These are phyloP conservation scores for Boletus holoroseus DNA, from an alignment of 1,284 basidiomycete species.

Conservation along the genomic window DNA sequence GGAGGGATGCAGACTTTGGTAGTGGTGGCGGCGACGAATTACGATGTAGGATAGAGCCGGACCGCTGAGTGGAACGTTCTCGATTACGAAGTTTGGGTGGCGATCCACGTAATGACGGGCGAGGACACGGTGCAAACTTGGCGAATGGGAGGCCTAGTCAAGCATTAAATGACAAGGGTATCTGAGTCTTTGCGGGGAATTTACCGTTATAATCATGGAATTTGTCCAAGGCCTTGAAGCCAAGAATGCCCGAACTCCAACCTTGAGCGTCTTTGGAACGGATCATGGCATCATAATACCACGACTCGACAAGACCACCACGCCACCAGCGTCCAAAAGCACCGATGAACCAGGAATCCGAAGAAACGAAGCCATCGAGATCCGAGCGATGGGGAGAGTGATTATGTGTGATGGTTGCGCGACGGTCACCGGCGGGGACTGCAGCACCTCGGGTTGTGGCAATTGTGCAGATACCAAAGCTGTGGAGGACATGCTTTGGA, in stretches of 20 bases:
- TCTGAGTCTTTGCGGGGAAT: slow-evolving; percentile 14
- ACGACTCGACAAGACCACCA: slow-evolving; percentile 63
- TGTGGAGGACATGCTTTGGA: slow-evolving; percentile 84
- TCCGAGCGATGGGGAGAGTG: slow-evolving; percentile 30
- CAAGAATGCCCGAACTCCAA: slow-evolving; percentile 67
- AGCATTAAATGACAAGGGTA: slow-evolving; percentile 1
- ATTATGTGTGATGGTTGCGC: slow-evolving; percentile 13
- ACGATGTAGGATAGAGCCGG: slow-evolving; percentile 37
- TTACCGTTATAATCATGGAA: slow-evolving; percentile 58
- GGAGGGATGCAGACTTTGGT: slow-evolving; percentile 74
- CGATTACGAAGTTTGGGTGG: slow-evolving; percentile 54
- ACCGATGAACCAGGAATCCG: slow-evolving; percentile 81
- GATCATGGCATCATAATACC: slow-evolving; percentile 62
- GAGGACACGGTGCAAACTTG: slow-evolving; percentile 41
- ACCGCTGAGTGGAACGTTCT: slow-evolving; percentile 47
- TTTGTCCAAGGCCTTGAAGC: slow-evolving; percentile 63
- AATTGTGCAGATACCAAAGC: slow-evolving; percentile 80
- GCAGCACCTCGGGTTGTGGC: slow-evolving; percentile 43
- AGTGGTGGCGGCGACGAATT: slow-evolving; percentile 72
- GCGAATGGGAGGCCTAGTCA: slow-evolving; percentile 48
- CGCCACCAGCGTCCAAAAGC: slow-evolving; percentile 87
- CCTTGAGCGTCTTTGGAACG: slow-evolving; percentile 65
- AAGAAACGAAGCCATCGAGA: slow-evolving; percentile 47
- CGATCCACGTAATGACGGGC: slow-evolving; percentile 39
- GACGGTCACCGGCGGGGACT: slow-evolving; percentile 18